These are phyloP conservation scores for Candida odintsovae DNA, from an alignment of 805 yeast species.

Conservation along the genomic window DNA sequence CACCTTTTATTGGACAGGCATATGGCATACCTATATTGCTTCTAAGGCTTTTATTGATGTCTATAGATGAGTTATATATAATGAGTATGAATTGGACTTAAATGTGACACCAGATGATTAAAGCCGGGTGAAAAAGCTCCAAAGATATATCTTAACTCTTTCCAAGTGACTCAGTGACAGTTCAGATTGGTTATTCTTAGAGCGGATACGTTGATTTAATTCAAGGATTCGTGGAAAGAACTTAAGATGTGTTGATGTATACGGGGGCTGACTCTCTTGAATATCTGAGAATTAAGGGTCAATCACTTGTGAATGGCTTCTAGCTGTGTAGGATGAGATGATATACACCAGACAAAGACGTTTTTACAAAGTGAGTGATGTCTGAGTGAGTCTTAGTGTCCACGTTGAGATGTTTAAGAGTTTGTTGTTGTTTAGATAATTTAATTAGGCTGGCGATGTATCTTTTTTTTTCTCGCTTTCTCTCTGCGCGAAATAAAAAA, in stretches of 20 bases:
- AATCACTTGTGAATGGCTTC: too few species aligned
- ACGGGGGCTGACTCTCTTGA: neutral
- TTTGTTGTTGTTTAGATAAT: neutral
- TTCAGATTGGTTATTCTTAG: neutral
- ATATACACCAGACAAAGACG: too few species aligned
- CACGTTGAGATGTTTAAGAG: too few species aligned
- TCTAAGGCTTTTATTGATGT: neutral
- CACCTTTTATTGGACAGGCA: conserved; percentile 24
- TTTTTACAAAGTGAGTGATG: neutral
- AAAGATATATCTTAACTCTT: neutral
- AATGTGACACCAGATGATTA: neutral
- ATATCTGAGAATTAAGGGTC: too few species aligned
- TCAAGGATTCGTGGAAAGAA: neutral
- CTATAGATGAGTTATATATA: neutral
- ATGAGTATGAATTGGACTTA: neutral
- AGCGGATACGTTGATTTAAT: too few species aligned
- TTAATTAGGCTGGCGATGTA: too few species aligned
- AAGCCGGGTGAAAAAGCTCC: too few species aligned
- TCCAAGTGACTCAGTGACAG: neutral
- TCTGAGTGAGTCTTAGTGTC: neutral
- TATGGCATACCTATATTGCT: conserved; percentile 18
- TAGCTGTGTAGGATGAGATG: too few species aligned
- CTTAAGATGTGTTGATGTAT: neutral
- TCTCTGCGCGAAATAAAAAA: too few species aligned
- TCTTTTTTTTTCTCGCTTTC: too few species aligned